Base-by-base conservation (phyloP, 192 early-diverging fungal genomes). In the Backusella morwellensis region DNA sequence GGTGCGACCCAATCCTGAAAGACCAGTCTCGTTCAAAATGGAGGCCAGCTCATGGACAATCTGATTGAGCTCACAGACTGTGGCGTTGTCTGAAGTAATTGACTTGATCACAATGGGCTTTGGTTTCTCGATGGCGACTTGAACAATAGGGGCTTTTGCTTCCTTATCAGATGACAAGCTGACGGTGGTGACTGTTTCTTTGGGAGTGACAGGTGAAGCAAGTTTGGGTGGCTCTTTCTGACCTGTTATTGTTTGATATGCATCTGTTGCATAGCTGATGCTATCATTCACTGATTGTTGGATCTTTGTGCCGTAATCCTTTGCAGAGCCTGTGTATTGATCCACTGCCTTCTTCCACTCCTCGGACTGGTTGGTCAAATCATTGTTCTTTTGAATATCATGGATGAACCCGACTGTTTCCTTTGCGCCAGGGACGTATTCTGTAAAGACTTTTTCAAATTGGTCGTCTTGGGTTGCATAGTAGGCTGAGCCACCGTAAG, bases 391-490 rank as follows among this genome's bases (percentile, higher is more conserved):
- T 26, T 89, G 77, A 56, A 88, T 80, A 68, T 87, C 80, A 41
- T 81, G 78, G 32, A 85, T 83, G 59, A 85, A 82, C 50, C 86
- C 81, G 75, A 88, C 82, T 68, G 87, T 81, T 72, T 81, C 77
- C 47, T 84, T 75, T 36, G 84, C 90, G 1, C 88, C 88, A 63
- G 90, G 90, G 41, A 91, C 85, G 52, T 86, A 83, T 40, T 84
- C 73, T 52, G 86, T 87, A 75, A 91, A 93, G 56, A 72, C 56
- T 66, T 86, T 82, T 29, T 83, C 88, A 78, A 93, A 91, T 19
- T 83, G 75, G 19, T 84, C 81, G 78, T 90, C 77, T 2, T 81
- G 66, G 40, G 81, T 54, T 40, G 89, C 84, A 66, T 87, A 86
- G 50, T 86, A 86, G 9, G 84, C 81, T 29, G 83, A 79, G 1